Evolutionary conservation across 306 rosid species (phyloP), one percentile per base, ranked within the genome.

Genomic region (Nissolia schottii): DNA sequence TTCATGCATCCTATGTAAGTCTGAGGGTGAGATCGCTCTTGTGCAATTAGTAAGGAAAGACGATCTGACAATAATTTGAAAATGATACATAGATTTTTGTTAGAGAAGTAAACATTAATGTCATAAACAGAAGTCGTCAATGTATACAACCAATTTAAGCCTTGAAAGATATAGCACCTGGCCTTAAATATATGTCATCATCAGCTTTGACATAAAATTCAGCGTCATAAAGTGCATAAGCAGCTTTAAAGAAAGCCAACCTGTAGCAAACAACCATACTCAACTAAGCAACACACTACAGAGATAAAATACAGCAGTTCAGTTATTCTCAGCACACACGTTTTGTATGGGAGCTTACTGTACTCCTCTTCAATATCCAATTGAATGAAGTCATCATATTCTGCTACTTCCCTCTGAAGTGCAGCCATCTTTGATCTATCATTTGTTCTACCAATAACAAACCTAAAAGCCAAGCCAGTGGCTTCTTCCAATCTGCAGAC

Each of bases 1-100:
- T 95, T 95, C 99, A 95, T 89, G 90, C 99, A 95, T 25, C 99
- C 97, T 56, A 95, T 79, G 82, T 95, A 95, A 20, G 97, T 95
- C 87, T 92, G 97, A 23, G 93, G 51, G 72, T 95, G 96, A 49
- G 96, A 65, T 15, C 96, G 84, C 67, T 91, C 96, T 71, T 88
- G 89, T 24, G 87, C 97, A 67, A 95, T 63, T 48, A 92, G 88
- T 54, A 88, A 79, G 2, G 97, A 92, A 76, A 95, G 97, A 34
- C 96, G 97, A 71, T 95, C 97, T 95, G 90, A 83, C 32, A 77
- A 65, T 76, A 64, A 59, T 51, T 22, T 56, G 49, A 78, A 82
- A 6, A 50, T 37, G 28, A 75, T 82, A 29, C 79, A 72, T 68
- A 56, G 77, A 28, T 69, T 12, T 41, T 64, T 19, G 25, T 34